These are phyloP conservation scores for Bruguiera parviflora DNA, from an alignment of 345 rosid species.

Conservation along the genomic window DNA sequence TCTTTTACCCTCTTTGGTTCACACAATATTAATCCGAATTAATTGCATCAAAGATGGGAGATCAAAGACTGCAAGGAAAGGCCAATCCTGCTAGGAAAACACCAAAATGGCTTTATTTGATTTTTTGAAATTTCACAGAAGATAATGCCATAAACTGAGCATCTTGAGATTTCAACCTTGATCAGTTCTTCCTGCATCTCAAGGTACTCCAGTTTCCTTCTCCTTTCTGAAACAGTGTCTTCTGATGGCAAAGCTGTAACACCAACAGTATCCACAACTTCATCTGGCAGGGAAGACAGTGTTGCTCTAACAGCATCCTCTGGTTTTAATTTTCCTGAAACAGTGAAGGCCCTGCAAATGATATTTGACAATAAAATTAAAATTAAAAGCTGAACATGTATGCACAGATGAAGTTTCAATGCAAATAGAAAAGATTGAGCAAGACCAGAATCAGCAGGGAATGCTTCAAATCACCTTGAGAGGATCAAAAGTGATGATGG, in stretches of 20 bases:
- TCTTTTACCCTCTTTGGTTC: not conserved
- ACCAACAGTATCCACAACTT: constrained; percentile 94
- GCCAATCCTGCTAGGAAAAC: not conserved
- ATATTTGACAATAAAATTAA: constrained; percentile 12
- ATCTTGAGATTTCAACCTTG: constrained; percentile 49
- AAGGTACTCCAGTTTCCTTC: constrained; percentile 88
- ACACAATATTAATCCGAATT: not conserved
- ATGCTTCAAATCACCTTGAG: constrained; percentile 41
- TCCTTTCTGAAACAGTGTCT: constrained; percentile 85
- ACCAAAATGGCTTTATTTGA: not conserved
- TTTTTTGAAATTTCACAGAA: not conserved
- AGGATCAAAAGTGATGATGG: constrained; percentile 88
- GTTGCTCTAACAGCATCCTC: constrained; percentile 91
- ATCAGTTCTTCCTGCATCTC: constrained; percentile 91
- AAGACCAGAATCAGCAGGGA: not conserved
- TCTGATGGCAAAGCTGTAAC: constrained; percentile 84
- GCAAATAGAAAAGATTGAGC: constrained; percentile 6
- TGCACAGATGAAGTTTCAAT: not conserved
- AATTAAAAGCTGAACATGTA: constrained; percentile 10
- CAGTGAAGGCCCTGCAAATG: constrained; percentile 67
- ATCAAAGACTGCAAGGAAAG: not conserved
- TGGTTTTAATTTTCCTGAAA: constrained; percentile 73
- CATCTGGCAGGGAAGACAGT: constrained; percentile 90
- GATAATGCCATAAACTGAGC: too few species aligned
- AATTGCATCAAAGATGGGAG: not conserved